Evolutionary conservation across 1,139 yeast species (phyloP).

Genomic region (Spencermartinsiella ligniputridi): DNA sequence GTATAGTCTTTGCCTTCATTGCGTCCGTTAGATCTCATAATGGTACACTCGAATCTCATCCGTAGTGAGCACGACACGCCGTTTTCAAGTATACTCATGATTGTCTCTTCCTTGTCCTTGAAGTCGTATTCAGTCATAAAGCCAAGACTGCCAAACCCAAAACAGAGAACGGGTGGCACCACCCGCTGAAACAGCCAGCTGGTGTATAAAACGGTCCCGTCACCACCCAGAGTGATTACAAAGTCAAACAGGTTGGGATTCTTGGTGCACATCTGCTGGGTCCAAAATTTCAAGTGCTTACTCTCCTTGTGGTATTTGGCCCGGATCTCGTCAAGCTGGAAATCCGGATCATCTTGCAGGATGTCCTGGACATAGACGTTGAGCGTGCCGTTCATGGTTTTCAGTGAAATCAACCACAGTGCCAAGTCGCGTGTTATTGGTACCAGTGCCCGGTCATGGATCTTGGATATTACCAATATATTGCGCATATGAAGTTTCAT

Average conservation of each 20-base stretch:
- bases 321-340: constrained; percentile 40
- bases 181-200: constrained; percentile 54
- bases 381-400: constrained; percentile 37
- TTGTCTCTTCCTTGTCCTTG: constrained; percentile 47
- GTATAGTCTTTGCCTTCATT: constrained; percentile 21
- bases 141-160: constrained; percentile 80
- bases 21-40: constrained; percentile 40
- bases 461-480: constrained; percentile 65
- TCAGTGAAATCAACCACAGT: constrained; percentile 48
- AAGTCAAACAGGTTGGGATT: constrained; percentile 54
- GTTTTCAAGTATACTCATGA: constrained; percentile 51
- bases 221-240: constrained; percentile 66
- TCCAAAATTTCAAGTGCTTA: constrained; percentile 53
- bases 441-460: constrained; percentile 57
- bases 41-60: constrained; percentile 74
- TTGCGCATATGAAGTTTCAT: constrained; percentile 57
- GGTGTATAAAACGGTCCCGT: constrained; percentile 79
- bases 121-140: constrained; percentile 77
- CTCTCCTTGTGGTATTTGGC: constrained; percentile 36
- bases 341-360: constrained; percentile 42
- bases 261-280: constrained; percentile 44
- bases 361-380: constrained; percentile 46
- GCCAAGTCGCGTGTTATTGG: constrained; percentile 53
- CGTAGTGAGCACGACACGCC: constrained; percentile 68
- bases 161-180: constrained; percentile 82